Evolutionary conservation across 2,329 filamentous ascomycete species (phyloP), one percentile per base, ranked within the genome.

Genomic region (Aspergillus latus): DNA sequence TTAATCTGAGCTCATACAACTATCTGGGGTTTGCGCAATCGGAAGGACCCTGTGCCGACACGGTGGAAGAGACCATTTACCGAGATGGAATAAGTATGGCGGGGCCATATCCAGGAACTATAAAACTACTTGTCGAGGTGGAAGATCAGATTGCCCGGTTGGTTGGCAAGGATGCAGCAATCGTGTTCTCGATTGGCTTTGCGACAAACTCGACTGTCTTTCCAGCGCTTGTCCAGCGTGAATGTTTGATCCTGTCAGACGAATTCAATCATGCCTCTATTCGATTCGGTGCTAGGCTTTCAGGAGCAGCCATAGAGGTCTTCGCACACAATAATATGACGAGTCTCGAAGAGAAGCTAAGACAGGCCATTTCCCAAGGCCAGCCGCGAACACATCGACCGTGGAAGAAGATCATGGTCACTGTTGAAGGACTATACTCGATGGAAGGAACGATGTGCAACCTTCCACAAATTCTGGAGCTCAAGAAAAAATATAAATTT

Each of bases 371-470:
- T 69, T 91, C 92, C 2, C 92, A 97, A 76, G 93, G 93, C 39
- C 93, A 97, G 73, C 92, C 92, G 49, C 88, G 93, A 63, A 97
- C 92, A 9, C 93, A 97, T 75, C 88, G 93, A 36, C 93, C 93
- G 1, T 97, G 93, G 93, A 96, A n/a, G n/a, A n/a, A n/a, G n/a
- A n/a, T n/a, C n/a, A n/a, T n/a, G n/a, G n/a, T n/a, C n/a, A n/a
- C n/a, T n/a, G n/a, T n/a, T n/a, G n/a, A n/a, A 74, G 93, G 93
- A 62, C 82, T 97, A 34, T 97, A 97, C 80, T 97, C 92, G 0
- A 97, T 97, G 93, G 93, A 97, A 77, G 93, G 93, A 49, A 96
- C 92, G 67, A 94, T 97, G 89, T 92, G 89, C 75, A 92, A 97
- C 72, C 83, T 97, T 11, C 93, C 92, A 0, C 88, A 89, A 53